Percentiles rank a stretch among this genome's conserved stretches.
phyloP scores from a whole-genome alignment of 805 yeast species.

The Komagataella phaffii region DNA sequence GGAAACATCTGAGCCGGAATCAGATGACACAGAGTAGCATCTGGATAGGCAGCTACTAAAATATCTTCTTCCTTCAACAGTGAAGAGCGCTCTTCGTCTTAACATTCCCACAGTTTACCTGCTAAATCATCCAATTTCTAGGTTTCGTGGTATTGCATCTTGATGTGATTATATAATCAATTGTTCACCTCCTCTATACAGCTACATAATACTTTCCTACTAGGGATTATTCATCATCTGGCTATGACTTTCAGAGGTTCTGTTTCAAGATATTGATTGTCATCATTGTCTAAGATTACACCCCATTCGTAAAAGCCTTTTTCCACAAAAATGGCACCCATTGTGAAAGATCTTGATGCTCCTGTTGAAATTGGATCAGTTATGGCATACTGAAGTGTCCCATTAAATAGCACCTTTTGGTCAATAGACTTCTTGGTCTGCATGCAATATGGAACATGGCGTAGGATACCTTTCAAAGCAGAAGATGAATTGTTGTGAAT shows the following conservation, averaged over 20 bases:
- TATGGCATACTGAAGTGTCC: conserved; percentile 49
- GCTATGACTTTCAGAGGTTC: not conserved
- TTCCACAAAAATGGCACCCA: conserved; percentile 56
- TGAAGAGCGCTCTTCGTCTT: not conserved
- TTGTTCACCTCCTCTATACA: not conserved
- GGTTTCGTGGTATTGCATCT: not conserved
- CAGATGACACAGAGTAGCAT: not conserved
- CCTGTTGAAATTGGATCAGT: conserved; percentile 28
- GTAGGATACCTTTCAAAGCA: conserved; percentile 36
- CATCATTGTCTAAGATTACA: conserved; percentile 35
- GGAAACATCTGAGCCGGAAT: not conserved
- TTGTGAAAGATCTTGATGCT: conserved; percentile 22
- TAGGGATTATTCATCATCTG: not conserved
- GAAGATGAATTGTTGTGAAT: conserved; percentile 33
- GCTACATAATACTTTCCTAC: not conserved
- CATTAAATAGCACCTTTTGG: conserved; percentile 54
- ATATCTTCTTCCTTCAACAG: not conserved
- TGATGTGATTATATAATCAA: not conserved
- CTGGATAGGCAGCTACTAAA: not conserved
- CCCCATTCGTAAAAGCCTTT: conserved; percentile 82
- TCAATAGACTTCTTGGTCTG: conserved; percentile 25
- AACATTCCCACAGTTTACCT: not conserved
- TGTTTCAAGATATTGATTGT: conserved; percentile 3
- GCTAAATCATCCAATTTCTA: not conserved
- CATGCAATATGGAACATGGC: conserved; percentile 36